Percentiles rank a stretch among this genome's conserved stretches.
Conservation (phyloP, 257 asterid species). For the Nicotiana tabacum region DNA sequence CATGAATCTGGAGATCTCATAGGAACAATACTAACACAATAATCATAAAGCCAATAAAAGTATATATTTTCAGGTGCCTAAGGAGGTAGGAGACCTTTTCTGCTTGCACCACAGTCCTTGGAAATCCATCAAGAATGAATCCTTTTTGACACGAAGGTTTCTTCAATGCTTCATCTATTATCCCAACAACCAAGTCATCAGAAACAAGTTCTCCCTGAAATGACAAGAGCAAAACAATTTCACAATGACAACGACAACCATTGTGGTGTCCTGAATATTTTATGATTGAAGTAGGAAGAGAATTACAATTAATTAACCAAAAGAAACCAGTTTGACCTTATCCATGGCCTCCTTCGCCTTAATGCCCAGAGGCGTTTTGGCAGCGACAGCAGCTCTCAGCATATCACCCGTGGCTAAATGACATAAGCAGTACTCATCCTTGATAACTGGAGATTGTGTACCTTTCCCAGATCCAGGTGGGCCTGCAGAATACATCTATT, state of each 20-base stretch:
- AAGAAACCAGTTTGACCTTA: constrained; percentile 38
- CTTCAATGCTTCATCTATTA: constrained; percentile 86
- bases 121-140: constrained; percentile 96
- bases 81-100: constrained; percentile 50
- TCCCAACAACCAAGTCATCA: constrained; percentile 93
- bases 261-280: constrained; percentile 42
- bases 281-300: constrained; percentile 9
- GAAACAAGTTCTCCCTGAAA: constrained; percentile 55
- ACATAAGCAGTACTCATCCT: constrained; percentile 90
- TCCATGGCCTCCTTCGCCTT: constrained; percentile 99
- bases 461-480: constrained; percentile 99
- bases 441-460: constrained; percentile 90
- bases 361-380: constrained; percentile 86
- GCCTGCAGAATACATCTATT: constrained; percentile 30
- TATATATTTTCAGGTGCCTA: background rate
- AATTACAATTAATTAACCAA: background rate
- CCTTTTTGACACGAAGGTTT: constrained; percentile 96
- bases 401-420: constrained; percentile 98
- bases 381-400: constrained; percentile 98
- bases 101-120: constrained; percentile 93
- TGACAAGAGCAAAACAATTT: background rate
- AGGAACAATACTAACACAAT: constrained; percentile 4
- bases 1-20: background rate
- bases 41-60: background rate
- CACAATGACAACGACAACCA: background rate